Base-by-base conservation (phyloP, 2,329 filamentous ascomycete species). In the Malbranchea cinnamomea region DNA sequence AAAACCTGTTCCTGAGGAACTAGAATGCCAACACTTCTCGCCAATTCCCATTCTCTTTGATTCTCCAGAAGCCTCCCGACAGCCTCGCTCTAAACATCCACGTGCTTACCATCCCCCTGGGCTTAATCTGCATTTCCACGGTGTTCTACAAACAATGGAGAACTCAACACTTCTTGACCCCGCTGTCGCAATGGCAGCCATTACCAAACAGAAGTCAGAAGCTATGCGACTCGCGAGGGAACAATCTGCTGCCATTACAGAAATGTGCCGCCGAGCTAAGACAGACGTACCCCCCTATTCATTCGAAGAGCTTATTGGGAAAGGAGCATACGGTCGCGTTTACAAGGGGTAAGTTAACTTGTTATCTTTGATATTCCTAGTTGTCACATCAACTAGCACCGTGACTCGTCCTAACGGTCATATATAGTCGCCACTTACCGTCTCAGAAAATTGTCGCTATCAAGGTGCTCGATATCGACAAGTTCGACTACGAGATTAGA, bases 301-400 rank as follows among this genome's bases (percentile, higher is more conserved):
- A 26, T 65, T 66, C 31, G 57, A 63, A 37, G 62, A 66, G 36
- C 44, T 65, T 34, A 65, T 65, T 28, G 62, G 62, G 4, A 65
- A 65, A 41, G 62, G 62, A 11, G 54, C 59, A 4, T 66, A 63
- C 44, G 62, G 62, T 17, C 54, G 62, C 38, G 62, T 66, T 7
- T 66, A 63, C 46, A 63, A 62, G 45, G 59, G 61, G 49, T 53
- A 37, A 35, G 48, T 39, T 20, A 18, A 22, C 23, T 6, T 13
- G 10, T 14, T 11, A 22, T 26, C 5, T 20, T 12, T 28, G 14
- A 26, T 14, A n/a, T 13, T 26, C 13, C 9, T 26, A 9, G 13
- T 26, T 10, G 9, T 13, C 20, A 15, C 10, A 23, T 24, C 14
- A 33, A 30, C 30, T 37, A 21, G 39, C 23, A 10, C 12, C 17